A percentile compares a stretch with the other conserved stretches of the same genome.
Evolutionary conservation across 371 early-diverging fungal species (phyloP).

Genomic region (Choanephora cucurbitarum): DNA sequence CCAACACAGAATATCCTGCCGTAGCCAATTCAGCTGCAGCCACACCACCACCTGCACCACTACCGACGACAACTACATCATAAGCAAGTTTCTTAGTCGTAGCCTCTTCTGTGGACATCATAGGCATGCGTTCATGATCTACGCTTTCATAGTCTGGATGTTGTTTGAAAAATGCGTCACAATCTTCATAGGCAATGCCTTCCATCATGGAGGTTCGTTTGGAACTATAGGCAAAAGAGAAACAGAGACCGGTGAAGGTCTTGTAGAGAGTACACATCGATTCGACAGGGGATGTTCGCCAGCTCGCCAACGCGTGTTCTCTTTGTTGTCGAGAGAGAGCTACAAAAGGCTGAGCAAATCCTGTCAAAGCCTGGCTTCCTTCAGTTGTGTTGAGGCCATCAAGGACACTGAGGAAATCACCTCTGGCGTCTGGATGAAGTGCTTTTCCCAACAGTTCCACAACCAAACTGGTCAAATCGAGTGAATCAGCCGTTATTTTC

Average conservation of each 20-base stretch:
- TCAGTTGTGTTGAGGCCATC: background rate
- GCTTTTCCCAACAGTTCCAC: background rate
- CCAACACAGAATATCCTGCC: conserved; percentile 71
- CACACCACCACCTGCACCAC: conserved; percentile 80
- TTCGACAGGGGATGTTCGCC: conserved; percentile 43
- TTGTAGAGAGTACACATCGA: background rate
- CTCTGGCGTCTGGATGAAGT: background rate
- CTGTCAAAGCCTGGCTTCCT: background rate
- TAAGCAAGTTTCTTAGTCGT: conserved; percentile 33
- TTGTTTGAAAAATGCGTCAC: background rate
- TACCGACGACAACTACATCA: conserved; percentile 76
- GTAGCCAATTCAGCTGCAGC: conserved; percentile 70
- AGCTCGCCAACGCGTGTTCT: conserved; percentile 39
- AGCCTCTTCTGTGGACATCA: conserved; percentile 19
- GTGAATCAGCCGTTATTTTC: background rate
- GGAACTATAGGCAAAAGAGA: background rate
- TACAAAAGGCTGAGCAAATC: conserved; percentile 27
- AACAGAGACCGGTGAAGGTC: background rate
- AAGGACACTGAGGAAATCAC: background rate
- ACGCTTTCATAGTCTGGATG: background rate
- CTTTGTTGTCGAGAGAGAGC: conserved; percentile 48
- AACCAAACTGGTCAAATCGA: background rate
- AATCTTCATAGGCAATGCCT: background rate
- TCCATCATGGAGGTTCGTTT: background rate
- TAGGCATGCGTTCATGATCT: conserved; percentile 2